Percentiles rank a stretch among this genome's conserved stretches.
Conservation (phyloP, 768 basidiomycete species). For the Lactarius quietus region DNA sequence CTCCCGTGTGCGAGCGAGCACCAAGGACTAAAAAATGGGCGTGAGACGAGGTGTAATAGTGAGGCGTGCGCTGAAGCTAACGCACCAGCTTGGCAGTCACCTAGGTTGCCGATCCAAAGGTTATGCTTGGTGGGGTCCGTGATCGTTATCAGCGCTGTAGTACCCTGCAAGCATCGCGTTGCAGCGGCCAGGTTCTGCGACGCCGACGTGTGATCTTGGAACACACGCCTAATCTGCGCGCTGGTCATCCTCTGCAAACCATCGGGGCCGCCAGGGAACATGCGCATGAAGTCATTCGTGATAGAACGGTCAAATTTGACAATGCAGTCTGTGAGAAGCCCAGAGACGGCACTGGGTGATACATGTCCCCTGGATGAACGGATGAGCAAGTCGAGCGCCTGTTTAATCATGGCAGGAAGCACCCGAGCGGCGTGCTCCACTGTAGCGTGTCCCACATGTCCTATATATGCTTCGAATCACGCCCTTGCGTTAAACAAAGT, state of each 20-base stretch:
- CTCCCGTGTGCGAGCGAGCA: slow-evolving; percentile 42
- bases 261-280: slow-evolving; percentile 53
- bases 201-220: slow-evolving; percentile 60
- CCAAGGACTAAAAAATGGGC: slow-evolving; percentile 37
- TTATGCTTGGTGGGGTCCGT: slow-evolving; percentile 65
- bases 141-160: slow-evolving; percentile 69
- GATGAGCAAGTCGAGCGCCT: slow-evolving; percentile 38
- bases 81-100: slow-evolving; percentile 76
- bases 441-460: slow-evolving; percentile 47
- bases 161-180: slow-evolving; percentile 73
- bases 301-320: slow-evolving; percentile 42
- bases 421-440: slow-evolving; percentile 42
- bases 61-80: slow-evolving; percentile 16
- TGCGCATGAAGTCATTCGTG: slow-evolving; percentile 40
- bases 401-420: slow-evolving; percentile 41
- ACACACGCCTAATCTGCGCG: slow-evolving; percentile 50
- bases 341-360: slow-evolving; percentile 37
- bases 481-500: slow-evolving; percentile 1
- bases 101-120: slow-evolving; percentile 77
- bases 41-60: neutral
- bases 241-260: slow-evolving; percentile 44
- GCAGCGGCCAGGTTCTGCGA: slow-evolving; percentile 62
- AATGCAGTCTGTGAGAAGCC: slow-evolving; percentile 39
- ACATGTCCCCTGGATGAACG: slow-evolving; percentile 28
- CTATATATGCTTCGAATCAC: slow-evolving; percentile 29